These are phyloP conservation scores for Elongisporangium anandrum DNA, from an alignment of 352 stramenopile species.

Conservation along the genomic window DNA sequence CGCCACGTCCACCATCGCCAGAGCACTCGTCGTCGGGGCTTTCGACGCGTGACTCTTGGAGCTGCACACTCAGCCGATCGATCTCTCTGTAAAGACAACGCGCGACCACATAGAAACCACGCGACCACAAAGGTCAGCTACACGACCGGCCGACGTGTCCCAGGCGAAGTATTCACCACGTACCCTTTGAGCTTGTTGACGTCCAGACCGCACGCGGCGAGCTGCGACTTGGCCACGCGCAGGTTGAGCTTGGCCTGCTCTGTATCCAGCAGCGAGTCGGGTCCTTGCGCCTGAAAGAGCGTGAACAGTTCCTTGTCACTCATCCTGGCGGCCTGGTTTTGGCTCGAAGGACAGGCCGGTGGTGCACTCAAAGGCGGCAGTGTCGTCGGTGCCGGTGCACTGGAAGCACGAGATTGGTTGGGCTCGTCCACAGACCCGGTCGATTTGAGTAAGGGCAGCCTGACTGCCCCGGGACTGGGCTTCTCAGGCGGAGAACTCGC, in stretches of 20 bases:
- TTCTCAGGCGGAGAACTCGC: conserved; percentile 11
- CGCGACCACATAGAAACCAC: conserved; percentile 5
- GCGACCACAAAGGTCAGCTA: conserved; percentile 3
- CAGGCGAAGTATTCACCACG: conserved; percentile 9
- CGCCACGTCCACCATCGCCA: not conserved
- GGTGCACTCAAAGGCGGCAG: conserved; percentile 8
- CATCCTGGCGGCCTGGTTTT: not conserved
- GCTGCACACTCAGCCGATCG: conserved; percentile 28
- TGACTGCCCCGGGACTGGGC: not conserved
- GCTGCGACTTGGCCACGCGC: conserved; percentile 30
- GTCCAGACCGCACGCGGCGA: conserved; percentile 25
- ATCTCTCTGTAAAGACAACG: conserved; percentile 29
- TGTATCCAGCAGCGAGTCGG: conserved; percentile 47
- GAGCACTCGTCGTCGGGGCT: not conserved
- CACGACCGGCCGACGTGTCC: not conserved
- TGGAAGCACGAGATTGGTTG: not conserved
- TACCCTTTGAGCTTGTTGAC: conserved; percentile 65
- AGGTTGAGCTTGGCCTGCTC: conserved; percentile 63
- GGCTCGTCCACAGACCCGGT: conserved; percentile 3
- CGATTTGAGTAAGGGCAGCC: conserved; percentile 4
- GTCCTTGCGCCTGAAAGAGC: conserved; percentile 35
- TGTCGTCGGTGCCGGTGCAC: conserved; percentile 1
- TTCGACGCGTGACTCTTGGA: conserved; percentile 26
- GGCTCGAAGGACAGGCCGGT: not conserved
- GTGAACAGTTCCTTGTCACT: conserved; percentile 58